Evolutionary conservation across 73 alveolate species (phyloP).

Genomic region (Blepharisma japonicum): DNA sequence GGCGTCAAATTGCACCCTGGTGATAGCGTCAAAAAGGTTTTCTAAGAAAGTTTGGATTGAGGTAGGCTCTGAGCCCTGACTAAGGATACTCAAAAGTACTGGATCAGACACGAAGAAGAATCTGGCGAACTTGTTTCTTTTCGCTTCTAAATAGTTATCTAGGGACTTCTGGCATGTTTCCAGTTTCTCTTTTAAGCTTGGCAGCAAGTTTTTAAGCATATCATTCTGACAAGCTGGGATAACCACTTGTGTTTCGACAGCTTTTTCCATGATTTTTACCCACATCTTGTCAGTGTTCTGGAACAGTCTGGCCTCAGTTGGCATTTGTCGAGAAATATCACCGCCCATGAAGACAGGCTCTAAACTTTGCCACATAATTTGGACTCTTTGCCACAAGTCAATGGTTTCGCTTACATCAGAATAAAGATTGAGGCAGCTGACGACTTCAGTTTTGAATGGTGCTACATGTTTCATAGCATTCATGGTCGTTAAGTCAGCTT

Average conservation of each 20-base stretch:
- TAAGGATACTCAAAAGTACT: constrained; percentile 96
- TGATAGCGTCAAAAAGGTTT: constrained; percentile 99
- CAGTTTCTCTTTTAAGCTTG: constrained; percentile 90
- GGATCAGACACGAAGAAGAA: constrained; percentile 99
- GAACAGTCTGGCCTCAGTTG: constrained; percentile 98
- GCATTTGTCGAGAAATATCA: constrained; percentile 99
- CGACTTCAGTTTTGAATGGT: constrained; percentile 94
- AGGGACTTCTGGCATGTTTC: constrained; percentile 98
- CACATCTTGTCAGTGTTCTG: constrained; percentile 97
- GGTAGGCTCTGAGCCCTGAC: constrained; percentile 97
- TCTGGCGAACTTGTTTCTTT: constrained; percentile 99
- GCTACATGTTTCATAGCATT: constrained; percentile 93
- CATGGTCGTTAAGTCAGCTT: constrained; percentile 88
- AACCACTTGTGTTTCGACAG: constrained; percentile 97
- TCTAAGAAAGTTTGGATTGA: constrained; percentile 95
- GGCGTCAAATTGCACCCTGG: constrained; percentile 96
- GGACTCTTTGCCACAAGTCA: constrained; percentile 99
- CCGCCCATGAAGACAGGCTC: constrained; percentile 99
- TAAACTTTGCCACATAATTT: constrained; percentile 98
- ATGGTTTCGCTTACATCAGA: constrained; percentile 96
- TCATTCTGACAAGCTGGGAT: constrained; percentile 97
- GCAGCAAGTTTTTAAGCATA: constrained; percentile 96
- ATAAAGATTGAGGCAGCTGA: constrained; percentile 67
- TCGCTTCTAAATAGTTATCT: constrained; percentile 98
- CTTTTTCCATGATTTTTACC: constrained; percentile 99